Base-by-base conservation (phyloP, 2,329 filamentous ascomycete species). In the Colletotrichum sublineola region DNA sequence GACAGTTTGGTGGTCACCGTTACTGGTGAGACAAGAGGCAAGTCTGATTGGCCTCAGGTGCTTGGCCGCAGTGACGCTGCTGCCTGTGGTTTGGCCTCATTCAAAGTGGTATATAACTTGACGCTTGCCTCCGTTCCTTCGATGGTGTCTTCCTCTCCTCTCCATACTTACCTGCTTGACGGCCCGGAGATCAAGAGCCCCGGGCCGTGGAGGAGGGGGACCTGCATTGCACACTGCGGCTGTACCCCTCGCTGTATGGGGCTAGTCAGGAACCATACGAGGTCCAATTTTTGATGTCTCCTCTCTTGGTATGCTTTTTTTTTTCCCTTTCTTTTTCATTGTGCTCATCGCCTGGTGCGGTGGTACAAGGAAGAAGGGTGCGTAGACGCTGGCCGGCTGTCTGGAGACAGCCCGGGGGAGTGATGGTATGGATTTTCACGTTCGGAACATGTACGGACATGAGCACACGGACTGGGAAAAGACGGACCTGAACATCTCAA, bases 181-280 rank as follows among this genome's bases (percentile, higher is more conserved):
- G 68, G 36, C 29, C 52, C 36, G 68, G 64, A 63, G 68, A 68
- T 71, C 68, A 63, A 63, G 64, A 63, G 52, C 9, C 36, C 68
- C 58, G 68, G 57, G 29, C 46, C 58, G 65, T 63, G 64, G 58
- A 57, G 52, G 48, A 48, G 57, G 57, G 64, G 50, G 50, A 33
- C 44, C 64, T 68, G 65, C 68, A 68, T 68, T 63, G 65, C 65
- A 71, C 64, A 58, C 36, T 5, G 58, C 68, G 64, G 68, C 52
- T 20, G 57, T 68, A 52, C 42, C 65, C 57, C 64, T 68, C 68
- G 29, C 52, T 57, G 64, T 63, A 52, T 63, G 64, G 64, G 38
- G 36, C 57, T 44, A 33, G 7, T 33, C 18, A 60, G 65, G 48
- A 40, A 44, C 65, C 65, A 52, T 63, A 53, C 64, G 18, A 42